Evolutionary conservation across 805 yeast genomes (phyloP), one percentile per base, ranked within the genome.

Genomic region (Yarrowia porcina): DNA sequence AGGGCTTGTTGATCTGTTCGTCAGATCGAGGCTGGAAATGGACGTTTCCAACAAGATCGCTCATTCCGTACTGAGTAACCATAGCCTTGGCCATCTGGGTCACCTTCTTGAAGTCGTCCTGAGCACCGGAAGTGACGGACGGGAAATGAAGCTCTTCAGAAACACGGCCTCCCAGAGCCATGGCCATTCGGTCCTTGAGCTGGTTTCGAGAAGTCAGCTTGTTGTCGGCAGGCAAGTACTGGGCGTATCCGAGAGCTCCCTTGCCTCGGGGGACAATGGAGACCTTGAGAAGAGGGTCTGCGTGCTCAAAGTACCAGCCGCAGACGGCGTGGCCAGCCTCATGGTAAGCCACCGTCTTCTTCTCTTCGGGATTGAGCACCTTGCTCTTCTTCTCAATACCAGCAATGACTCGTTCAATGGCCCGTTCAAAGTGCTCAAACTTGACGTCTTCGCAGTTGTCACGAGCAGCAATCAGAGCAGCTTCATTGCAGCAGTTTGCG

Each of bases 261-360:
- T 88, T 89, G 21, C 97, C 97, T 74, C 96, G 84, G 64, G 97
- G 97, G 66, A 91, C 89, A 68, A 91, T 91, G 20, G 96, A 88
- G n/a, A 91, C 97, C 75, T 91, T 91, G 64, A 92, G 82, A 65
- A 91, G 77, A 8, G 97, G 97, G 73, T 91, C 96, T 11, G 97
- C 97, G 76, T 77, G 85, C 75, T 85, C 83, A 71, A 91, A 79
- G 72, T 79, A 90, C 97, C 97, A 92, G 21, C 97, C 97, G 75
- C 97, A 89, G 54, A 91, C 87, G 4, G 97, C 97, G 74, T 91
- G 97, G 0, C 97, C 97, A 1, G 97, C 97, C 76, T 91, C 97
- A 74, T 91, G 97, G 72, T 89, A 91, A 0, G 97, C 97, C 56
- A 91, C 97, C 32, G 89, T 83, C 67, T 79, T 83, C 78, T 90